A percentile compares a stretch with the other conserved stretches of the same genome.
Conservation (phyloP, 345 rosid species). For the Arabidopsis arenosa region DNA sequence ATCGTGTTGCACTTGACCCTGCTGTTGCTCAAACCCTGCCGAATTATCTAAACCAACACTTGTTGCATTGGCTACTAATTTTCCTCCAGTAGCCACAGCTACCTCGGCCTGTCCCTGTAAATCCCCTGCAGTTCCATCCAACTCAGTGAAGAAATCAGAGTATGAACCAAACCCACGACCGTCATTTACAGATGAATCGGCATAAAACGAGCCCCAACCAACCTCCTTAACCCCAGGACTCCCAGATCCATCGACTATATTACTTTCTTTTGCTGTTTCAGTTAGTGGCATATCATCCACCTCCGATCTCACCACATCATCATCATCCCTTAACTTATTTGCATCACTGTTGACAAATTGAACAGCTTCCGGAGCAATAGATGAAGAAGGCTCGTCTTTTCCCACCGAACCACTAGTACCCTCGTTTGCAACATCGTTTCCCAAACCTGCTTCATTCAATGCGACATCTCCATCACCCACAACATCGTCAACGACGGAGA, state of each 20-base stretch:
- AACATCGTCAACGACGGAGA: constrained; percentile 50
- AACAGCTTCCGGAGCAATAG: constrained; percentile 34
- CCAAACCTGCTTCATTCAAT: constrained; percentile 34
- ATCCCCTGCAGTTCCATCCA: constrained; percentile 52
- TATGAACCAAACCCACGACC: constrained; percentile 66
- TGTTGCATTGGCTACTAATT: constrained; percentile 28
- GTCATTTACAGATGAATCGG: constrained; percentile 58
- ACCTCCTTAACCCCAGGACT: constrained; percentile 72
- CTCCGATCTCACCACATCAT: constrained; percentile 44
- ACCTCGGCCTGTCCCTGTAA: constrained; percentile 51
- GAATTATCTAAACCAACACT: constrained; percentile 48
- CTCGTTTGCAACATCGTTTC: constrained; percentile 38
- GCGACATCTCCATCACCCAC: constrained; percentile 43
- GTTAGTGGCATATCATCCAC: constrained; percentile 15
- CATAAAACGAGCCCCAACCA: constrained; percentile 86
- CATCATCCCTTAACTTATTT: constrained; percentile 33
- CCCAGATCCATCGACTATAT: constrained; percentile 46
- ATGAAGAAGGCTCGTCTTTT: constrained; percentile 32
- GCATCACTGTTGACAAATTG: constrained; percentile 36
- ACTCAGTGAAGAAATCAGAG: constrained; percentile 74
- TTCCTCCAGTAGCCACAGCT: constrained; percentile 35
- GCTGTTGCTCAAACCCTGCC: constrained; percentile 29
- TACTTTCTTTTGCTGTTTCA: constrained; percentile 37
- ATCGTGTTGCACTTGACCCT: constrained; percentile 38
- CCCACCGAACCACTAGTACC: constrained; percentile 31